Conservation (phyloP, 1,284 basidiomycete species). For the Ganoderma boninense region DNA sequence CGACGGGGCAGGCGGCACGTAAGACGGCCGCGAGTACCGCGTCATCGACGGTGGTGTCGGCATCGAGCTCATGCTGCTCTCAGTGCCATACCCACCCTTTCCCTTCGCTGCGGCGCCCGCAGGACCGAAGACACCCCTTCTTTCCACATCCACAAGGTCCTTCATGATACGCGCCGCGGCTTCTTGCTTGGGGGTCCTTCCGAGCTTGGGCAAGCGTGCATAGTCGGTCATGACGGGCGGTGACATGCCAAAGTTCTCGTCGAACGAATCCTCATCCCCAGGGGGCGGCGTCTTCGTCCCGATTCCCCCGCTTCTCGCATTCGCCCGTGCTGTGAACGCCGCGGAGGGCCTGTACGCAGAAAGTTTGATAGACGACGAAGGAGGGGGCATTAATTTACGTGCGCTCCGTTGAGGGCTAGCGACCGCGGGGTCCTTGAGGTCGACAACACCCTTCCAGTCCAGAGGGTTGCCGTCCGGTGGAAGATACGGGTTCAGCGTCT, state of each 20-base stretch:
- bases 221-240: constrained; percentile 89
- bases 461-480: constrained; percentile 56
- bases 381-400: constrained; percentile 11
- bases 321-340: constrained; percentile 24
- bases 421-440: constrained; percentile 70
- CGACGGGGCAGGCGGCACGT: constrained; percentile 38
- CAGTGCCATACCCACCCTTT: constrained; percentile 38
- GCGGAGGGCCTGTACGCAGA: constrained; percentile 30
- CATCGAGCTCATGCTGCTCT: constrained; percentile 72
- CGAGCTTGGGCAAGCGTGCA: constrained; percentile 66
- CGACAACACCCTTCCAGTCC: constrained; percentile 79
- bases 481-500: constrained; percentile 69
- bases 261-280: constrained; percentile 51
- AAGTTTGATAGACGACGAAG: constrained; percentile 39
- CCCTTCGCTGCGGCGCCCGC: constrained; percentile 22
- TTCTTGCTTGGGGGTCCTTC: constrained; percentile 65
- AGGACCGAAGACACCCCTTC: constrained; percentile 32
- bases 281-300: constrained; percentile 38
- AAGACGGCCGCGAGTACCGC: constrained; percentile 55
- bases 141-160: constrained; percentile 56
- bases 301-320: constrained; percentile 10
- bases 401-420: constrained; percentile 37
- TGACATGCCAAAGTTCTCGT: constrained; percentile 83
- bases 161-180: constrained; percentile 73
- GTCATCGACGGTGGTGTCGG: constrained; percentile 74